Evolutionary conservation across 495 filamentous ascomycete species (phyloP), one percentile per base, ranked within the genome.

Genomic region (Penicillium maclennaniae): DNA sequence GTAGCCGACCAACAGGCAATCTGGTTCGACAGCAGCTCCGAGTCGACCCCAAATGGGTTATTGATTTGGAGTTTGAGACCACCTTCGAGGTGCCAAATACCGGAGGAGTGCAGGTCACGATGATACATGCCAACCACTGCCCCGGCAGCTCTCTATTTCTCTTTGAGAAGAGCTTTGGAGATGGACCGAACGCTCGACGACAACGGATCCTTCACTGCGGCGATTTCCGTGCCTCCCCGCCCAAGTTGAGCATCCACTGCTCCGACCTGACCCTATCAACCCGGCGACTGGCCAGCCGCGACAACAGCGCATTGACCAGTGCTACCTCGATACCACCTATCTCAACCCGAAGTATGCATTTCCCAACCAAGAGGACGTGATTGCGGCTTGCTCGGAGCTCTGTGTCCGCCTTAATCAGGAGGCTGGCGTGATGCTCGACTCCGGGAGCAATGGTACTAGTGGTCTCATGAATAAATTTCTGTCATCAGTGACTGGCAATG

Each of bases 271-370:
- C 17, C 76, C 84, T 4, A 58, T 86, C 9, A 86, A 93, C 52
- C 63, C 79, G 4, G 70, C 85, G 16, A 83, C 83, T 4, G 87
- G 88, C 6, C 86, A 86, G 66, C 77, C 70, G 2, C 83, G 78
- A 34, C 88, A 92, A 56, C 93, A 97, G 56, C 88, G 83, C 54
- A 87, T 99, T 42, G 95, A 99, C 63, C 80, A 87, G 17, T 96
- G 95, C 68, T 99, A 99, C 62, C 79, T 99, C 12, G 93, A 99
- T 62, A 99, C 93, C 0, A 99, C 93, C 0, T 99, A 99, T 62
- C 78, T 99, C 2, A 93, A 90, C 51, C 93, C 93, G 1, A 92
- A 91, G 45, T 99, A 97, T 70, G 86, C 92, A 0, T 99, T 99
- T 62, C 93, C 95, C 0, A 84, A 79, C 21, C 93, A 99, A 63